A percentile compares a stretch with the other conserved stretches of the same genome.
These are phyloP conservation scores for Mollisiaceae sp. DNA, from an alignment of 2,329 filamentous ascomycete genomes.

Conservation along the genomic window DNA sequence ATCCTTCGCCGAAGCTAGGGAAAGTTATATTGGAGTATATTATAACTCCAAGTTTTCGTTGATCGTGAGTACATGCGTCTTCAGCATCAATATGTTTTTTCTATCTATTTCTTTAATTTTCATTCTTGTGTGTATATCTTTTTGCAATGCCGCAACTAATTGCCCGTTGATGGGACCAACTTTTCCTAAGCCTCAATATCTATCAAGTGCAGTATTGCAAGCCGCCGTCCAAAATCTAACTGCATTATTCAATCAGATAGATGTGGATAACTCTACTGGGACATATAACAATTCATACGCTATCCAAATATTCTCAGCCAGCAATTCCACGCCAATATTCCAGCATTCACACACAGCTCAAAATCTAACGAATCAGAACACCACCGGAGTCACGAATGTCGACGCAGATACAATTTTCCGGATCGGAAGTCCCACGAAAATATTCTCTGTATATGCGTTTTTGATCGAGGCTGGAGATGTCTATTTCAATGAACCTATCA, in stretches of 20 bases:
- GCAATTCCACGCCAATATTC: slow-evolving; percentile 1
- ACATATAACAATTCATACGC: slow-evolving; percentile 13
- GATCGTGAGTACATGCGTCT: background rate
- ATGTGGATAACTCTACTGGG: background rate
- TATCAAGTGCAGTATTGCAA: slow-evolving; percentile 5
- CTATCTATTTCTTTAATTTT: background rate
- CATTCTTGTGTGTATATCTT: background rate
- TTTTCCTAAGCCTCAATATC: slow-evolving; percentile 12
- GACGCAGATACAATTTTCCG: slow-evolving; percentile 45
- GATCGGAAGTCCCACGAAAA: slow-evolving; percentile 51
- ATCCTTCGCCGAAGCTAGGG: background rate
- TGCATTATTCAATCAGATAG: background rate
- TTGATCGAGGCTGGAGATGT: slow-evolving; percentile 46
- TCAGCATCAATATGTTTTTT: background rate
- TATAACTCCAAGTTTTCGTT: background rate
- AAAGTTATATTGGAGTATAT: background rate
- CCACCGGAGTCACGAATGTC: slow-evolving; percentile 13
- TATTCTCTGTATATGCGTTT: slow-evolving; percentile 49
- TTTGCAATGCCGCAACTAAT: background rate
- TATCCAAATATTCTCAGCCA: slow-evolving; percentile 10
- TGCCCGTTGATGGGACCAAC: slow-evolving; percentile 14
- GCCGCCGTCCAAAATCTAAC: slow-evolving; percentile 1
- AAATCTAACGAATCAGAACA: slow-evolving; percentile 2
- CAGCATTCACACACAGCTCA: slow-evolving; percentile 13
- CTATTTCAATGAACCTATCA: slow-evolving; percentile 47